Evolutionary conservation across 2,329 filamentous ascomycete genomes (phyloP).

Genomic region (Bimuria novae-zelandiae): DNA sequence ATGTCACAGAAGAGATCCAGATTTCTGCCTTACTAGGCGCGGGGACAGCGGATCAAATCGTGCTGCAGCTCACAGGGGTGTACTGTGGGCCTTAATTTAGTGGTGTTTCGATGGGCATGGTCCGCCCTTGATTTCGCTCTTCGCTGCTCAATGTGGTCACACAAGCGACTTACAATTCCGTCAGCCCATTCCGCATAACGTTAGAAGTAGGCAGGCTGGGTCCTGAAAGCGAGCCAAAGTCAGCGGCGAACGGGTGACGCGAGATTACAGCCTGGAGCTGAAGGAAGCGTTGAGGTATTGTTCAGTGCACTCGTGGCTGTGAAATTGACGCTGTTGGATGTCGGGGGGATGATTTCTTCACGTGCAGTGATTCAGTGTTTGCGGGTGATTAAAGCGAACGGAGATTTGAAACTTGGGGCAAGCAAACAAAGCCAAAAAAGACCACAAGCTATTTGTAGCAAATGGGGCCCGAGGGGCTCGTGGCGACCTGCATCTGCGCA

Average conservation of each 20-base stretch:
- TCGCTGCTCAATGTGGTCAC: neutral
- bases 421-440: neutral
- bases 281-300: neutral
- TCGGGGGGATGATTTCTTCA: no score
- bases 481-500: neutral
- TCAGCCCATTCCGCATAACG: neutral
- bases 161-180: neutral
- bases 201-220: neutral
- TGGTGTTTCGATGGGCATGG: neutral
- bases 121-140: neutral
- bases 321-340: neutral
- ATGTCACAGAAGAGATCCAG: neutral
- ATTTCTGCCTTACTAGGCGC: no score
- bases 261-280: neutral
- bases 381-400: neutral
- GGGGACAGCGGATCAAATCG: no score
- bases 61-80: neutral
- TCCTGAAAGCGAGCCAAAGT: neutral
- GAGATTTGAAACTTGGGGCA: neutral
- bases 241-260: neutral
- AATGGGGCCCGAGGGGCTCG: neutral
- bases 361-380: neutral
- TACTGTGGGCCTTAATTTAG: neutral
- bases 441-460: conserved; percentile 2
- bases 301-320: neutral